Conservation (phyloP, 345 rosid genomes). For the Linum trigynum region DNA sequence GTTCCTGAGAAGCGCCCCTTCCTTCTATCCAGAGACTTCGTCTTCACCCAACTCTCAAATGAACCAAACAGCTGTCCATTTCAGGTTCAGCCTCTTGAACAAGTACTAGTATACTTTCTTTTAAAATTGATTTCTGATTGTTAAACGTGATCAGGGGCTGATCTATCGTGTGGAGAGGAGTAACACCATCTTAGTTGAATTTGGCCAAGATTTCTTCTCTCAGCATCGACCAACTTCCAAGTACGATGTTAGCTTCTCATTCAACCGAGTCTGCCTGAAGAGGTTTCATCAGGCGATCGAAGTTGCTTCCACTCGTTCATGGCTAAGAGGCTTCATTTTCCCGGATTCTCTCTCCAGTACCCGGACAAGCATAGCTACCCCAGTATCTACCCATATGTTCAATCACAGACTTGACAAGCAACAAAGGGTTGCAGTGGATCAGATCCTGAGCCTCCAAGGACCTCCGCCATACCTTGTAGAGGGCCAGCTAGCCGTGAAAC, state of each 20-base stretch:
- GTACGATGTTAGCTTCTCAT: conserved; percentile 36
- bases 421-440: conserved; percentile 14
- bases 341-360: conserved; percentile 12
- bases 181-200: conserved; percentile 23
- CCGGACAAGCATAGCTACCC: background rate
- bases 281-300: conserved; percentile 36
- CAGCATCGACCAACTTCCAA: conserved; percentile 20
- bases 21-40: conserved; percentile 36
- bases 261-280: conserved; percentile 33
- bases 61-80: conserved; percentile 8
- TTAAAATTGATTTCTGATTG: background rate
- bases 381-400: background rate
- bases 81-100: conserved; percentile 20
- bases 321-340: conserved; percentile 19
- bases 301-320: conserved; percentile 19
- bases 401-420: conserved; percentile 6
- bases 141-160: conserved; percentile 23
- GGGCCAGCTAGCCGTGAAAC: conserved; percentile 19
- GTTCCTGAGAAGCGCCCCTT: conserved; percentile 23
- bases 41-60: conserved; percentile 22
- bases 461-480: conserved; percentile 27
- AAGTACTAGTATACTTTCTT: background rate
- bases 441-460: conserved; percentile 16
- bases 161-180: conserved; percentile 22
- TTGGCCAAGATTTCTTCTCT: conserved; percentile 23